Evolutionary conservation across 129 eudicot species (phyloP), one percentile per base, ranked within the genome.

Genomic region (Glebionis coronaria): DNA sequence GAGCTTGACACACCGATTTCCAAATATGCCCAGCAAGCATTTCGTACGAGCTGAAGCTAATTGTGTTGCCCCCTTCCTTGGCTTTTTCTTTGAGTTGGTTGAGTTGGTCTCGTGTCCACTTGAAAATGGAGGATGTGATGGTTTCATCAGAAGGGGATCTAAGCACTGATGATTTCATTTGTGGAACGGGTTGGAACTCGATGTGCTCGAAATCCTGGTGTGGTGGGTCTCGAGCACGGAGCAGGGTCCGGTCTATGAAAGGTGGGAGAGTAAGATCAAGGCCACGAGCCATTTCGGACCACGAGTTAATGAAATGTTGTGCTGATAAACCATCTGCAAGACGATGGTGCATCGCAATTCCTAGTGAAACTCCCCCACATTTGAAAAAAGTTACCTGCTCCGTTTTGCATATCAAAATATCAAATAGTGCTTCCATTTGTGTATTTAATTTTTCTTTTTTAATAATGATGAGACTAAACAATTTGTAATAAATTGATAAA

Each of bases 351-450:
- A 19, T 3, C 25, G 16, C 16, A 3, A 15, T 4, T 62, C 67
- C 67, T 40, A 62, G 10, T n/a, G 53, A 62, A 62, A 62, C 67
- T 18, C 67, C 52, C 1, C 67, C 67, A 16, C 67, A 62, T 42
- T 62, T 62, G 16, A 62, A 62, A 10, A 38, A 42, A 1, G 67
- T 62, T 62, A 62, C 31, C 40, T 56, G 28, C 15, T 11, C 4
- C 13, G 13, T 47, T 47, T 13, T 3, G 16, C 13, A 46, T 12
- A 15, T 49, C 1, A n/a, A 49, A 2, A 49, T 13, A 49, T 18
- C 4, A n/a, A n/a, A 13, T 12, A 49, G 0, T 49, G 54, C 14
- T 49, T 49, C 6, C n/a, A 49, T 49, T 12, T 35, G 6, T 6
- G 9, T 35, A 35, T 1, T 23, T 23, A 23, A 23, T 23, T 0